Evolutionary conservation across 371 early-diverging fungal genomes (phyloP), one percentile per base, ranked within the genome.

Genomic region (Actinomortierella ambigua): DNA sequence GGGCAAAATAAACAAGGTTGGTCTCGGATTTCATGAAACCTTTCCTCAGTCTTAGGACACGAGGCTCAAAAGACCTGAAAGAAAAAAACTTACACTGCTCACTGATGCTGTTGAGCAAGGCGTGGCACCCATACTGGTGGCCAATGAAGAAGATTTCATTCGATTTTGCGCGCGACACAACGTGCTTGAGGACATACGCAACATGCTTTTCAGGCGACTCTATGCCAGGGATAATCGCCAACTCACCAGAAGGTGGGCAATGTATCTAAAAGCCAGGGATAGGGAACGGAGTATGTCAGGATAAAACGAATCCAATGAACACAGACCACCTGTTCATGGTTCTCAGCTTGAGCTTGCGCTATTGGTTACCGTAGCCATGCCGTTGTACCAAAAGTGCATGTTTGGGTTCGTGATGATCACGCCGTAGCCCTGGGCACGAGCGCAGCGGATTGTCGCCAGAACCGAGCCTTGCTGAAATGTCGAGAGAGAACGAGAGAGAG

Each of bases 71-170:
- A n/a, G n/a, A n/a, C n/a, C n/a, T n/a, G 15, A 41, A 41, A 41
- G 14, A 2, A 29, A n/a, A 14, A 14, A 26, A 1, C 64, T 57
- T 64, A 69, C 70, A 69, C 41, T 69, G 70, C 6, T 41, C 42
- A 28, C 43, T 27, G 39, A 69, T 53, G 7, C 61, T 46, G 17
- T 52, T 49, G 40, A 65, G 50, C 58, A 69, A 28, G 2, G 58
- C 48, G 20, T 69, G 65, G 3, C 61, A 53, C 11, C 70, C 70
- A 29, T 64, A 69, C 41, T 69, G 64, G 65, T 69, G 65, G 4
- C 61, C 70, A 39, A 69, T 65, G 42, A 69, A 65, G 24, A 46
- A 65, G 11, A 69, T 42, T 18, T 65, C 53, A 11, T 55, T 55
- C 1, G 65, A 65, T 34, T 34, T 34, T 34, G 34, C 34, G 11